Evolutionary conservation across 1,284 basidiomycete genomes (phyloP), one percentile per base, ranked within the genome.

Genomic region (Tilletiopsis washingtonensis): DNA sequence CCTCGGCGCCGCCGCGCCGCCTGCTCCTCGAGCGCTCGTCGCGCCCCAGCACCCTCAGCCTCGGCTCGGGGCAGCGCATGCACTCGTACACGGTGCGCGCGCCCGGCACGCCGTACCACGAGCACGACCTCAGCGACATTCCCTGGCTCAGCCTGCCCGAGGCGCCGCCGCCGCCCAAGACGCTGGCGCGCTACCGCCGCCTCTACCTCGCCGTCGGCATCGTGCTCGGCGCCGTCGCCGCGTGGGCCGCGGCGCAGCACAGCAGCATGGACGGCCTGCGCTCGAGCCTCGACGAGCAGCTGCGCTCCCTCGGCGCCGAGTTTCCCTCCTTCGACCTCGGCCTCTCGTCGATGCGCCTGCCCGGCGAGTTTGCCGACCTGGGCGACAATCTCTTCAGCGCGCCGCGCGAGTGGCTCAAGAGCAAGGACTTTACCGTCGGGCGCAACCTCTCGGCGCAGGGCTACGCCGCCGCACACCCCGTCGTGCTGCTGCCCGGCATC

Each of bases 401-500:
- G 9, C 62, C 70, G 4, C 38, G 60, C 19, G 59, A 64, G 23
- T 69, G 67, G 69, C 62, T 67, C 42, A 61, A 64, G 51, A 67
- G 62, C 44, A 60, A 61, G 19, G 69, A 72, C 47, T 72, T 72
- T 39, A 47, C 54, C 24, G 61, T 68, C 19, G 70, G 70, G 0
- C 44, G 66, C n/a, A 40, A 56, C 19, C 47, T 69, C 12, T 43
- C 43, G 12, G 15, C 29, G 6, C 32, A 49, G 36, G 70, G 70
- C 2, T 64, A 65, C 27, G 23, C 52, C n/a, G 62, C 64, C 19
- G 53, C 71, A 23, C 63, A 71, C 40, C 70, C 70, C 11, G 67
- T 72, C 46, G 56, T 72, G 42, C 59, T 72, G 46, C 49, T 72
- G 40, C 70, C 70, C 2, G 70, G 70, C n/a, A 58, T 72, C 40